Evolutionary conservation across 1,284 basidiomycete genomes (phyloP).

Genomic region (Irpex sp.): DNA sequence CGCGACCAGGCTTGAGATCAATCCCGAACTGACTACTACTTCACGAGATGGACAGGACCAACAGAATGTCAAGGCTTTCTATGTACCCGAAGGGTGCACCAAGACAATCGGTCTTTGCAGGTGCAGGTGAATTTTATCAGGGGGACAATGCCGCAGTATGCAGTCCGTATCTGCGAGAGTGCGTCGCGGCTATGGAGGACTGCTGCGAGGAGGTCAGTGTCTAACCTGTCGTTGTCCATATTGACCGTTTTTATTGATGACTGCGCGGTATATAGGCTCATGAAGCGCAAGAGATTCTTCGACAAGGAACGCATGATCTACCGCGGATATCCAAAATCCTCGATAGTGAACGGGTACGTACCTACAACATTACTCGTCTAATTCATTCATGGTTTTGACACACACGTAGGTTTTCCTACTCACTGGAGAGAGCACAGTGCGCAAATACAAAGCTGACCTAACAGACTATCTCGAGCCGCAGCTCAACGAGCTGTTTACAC

Average conservation of each 20-base stretch:
- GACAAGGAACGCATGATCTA: constrained; percentile 66
- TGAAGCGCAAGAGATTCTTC: constrained; percentile 64
- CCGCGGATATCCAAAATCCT: constrained; percentile 64
- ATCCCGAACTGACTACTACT: not conserved
- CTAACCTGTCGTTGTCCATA: not conserved
- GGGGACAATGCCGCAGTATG: constrained; percentile 60
- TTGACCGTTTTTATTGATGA: not conserved
- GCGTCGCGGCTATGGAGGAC: constrained; percentile 70
- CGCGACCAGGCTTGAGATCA: constrained; percentile 16
- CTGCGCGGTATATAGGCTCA: constrained; percentile 40
- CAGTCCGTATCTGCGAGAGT: constrained; percentile 66
- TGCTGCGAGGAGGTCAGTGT: constrained; percentile 67
- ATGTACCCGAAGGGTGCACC: constrained; percentile 46
- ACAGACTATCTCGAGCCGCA: constrained; percentile 78
- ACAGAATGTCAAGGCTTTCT: constrained; percentile 54
- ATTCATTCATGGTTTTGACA: not conserved
- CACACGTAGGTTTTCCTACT: constrained; percentile 60
- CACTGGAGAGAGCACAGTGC: constrained; percentile 64
- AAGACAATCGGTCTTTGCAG: constrained; percentile 65
- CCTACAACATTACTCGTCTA: not conserved
- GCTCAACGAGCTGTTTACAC: constrained; percentile 64
- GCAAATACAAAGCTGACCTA: constrained; percentile 66
- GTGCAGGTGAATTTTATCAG: constrained; percentile 54
- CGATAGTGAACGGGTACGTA: constrained; percentile 55
- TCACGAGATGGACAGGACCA: constrained; percentile 11